Base-by-base conservation (phyloP, 306 rosid genomes). In the Purshia tridentata region DNA sequence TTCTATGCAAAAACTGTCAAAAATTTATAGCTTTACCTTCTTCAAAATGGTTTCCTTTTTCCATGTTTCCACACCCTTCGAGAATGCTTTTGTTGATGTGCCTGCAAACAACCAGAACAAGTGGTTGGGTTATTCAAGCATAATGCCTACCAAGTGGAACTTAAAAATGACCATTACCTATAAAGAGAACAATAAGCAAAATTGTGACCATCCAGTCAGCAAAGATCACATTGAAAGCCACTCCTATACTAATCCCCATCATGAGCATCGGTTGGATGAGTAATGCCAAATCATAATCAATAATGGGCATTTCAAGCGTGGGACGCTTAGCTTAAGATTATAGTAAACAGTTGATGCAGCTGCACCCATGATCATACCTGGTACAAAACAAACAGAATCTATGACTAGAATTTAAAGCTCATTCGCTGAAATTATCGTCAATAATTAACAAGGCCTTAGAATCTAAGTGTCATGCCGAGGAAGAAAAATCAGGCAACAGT, bases 321-420 rank as follows among this genome's bases (percentile, higher is more conserved):
- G 98, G 98, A 80, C 91, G 97, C 78, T 91, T 49, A 85, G 76
- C 73, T 76, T 91, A 74, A 91, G 97, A 80, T 93, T 93, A 66
- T 89, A 93, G 74, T 88, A 89, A 35, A 89, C 97, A 18, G 97
- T 91, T 37, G 98, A 91, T 18, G 15, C 71, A 40, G 97, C 88
- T 53, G 94, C 96, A 4, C 98, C 98, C 96, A 93, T 88, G 52
- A 93, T 89, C 98, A 93, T 93, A 78, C 97, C 98, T 93, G 85
- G 47, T 22, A 60, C 67, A 56, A 65, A 46, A 64, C 68, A 75
- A 37, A 72, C 37, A 8, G 37, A 70, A 70, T 9, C 40, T 58
- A 19, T 22, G 18, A 23, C 3, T 11, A 76, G 22, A 14, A 57
- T 57, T 51, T 61, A 61, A 47, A 74, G 69, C 37, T 15, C n/a